Base-by-base conservation (phyloP, 139 green algal genomes). In the Picochlorum sp. region DNA sequence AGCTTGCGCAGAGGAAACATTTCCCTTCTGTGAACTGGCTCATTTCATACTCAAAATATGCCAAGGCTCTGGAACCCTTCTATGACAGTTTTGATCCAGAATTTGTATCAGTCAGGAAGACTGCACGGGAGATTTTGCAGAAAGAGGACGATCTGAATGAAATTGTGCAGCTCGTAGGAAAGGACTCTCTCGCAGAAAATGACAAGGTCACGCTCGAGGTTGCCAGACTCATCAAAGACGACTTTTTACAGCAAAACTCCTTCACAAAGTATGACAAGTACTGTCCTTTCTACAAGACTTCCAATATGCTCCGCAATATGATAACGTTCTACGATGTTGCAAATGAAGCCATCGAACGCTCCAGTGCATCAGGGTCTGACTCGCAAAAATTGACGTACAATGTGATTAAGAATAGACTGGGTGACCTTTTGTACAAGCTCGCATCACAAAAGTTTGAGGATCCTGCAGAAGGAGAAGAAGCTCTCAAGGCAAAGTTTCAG, bases 11-110 rank as follows among this genome's bases (percentile, higher is more conserved):
- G 82, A 84, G 94, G 68, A 99, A 99, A 84, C 94, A 99, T 78
- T 99, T 99, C 77, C 94, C 94, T 11, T 94, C 85, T 2, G 94
- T 99, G 69, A 99, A 99, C 83, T 99, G 94, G 94, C 85, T 99
- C 67, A 97, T 99, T 74, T 96, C 86, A 21, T 98, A 99, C 80
- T 92, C 79, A 64, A 99, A 99, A 78, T 99, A 99, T 89, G 90
- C 79, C 78, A 96, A 96, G 77, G 74, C 85, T 5, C 74, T 98
- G 65, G 90, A 98, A 87, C 82, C 85, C 24, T 99, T 97, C 70
- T 99, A 99, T 64, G 92, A 98, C 68, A 81, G 79, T 51, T 90
- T 93, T 60, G 91, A 97, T 77, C 66, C 85, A 13, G 91, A 96
- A 58, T 96, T 97, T 62, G 24, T 65, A 2, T 31, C 14, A 20